These are phyloP conservation scores for Staphylotrichum longicolle DNA, from an alignment of 495 filamentous ascomycete species.

Conservation along the genomic window DNA sequence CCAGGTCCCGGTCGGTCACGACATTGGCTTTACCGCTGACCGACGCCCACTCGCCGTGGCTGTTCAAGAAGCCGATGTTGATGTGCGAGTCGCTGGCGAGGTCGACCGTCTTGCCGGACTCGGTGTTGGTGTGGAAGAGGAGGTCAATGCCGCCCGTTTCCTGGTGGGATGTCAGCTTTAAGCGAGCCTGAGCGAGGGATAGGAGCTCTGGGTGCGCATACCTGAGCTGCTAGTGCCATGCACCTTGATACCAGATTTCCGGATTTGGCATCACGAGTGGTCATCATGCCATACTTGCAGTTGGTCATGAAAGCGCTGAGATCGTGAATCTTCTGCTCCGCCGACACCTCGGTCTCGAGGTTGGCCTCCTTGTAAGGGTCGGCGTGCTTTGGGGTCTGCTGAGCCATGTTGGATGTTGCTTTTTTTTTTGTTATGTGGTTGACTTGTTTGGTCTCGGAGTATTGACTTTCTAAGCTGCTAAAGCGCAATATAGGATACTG, in stretches of 20 bases:
- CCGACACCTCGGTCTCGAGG: constrained; percentile 54
- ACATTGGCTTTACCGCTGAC: constrained; percentile 70
- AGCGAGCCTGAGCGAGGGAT: background rate
- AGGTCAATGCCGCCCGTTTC: constrained; percentile 79
- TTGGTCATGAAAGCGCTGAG: constrained; percentile 63
- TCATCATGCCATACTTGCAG: constrained; percentile 79
- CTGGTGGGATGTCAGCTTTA: constrained; percentile 39
- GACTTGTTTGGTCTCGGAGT: background rate
- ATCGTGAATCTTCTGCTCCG: constrained; percentile 78
- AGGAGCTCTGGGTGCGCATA: constrained; percentile 34
- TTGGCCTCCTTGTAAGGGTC: constrained; percentile 85
- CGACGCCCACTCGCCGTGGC: constrained; percentile 70
- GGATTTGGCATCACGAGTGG: constrained; percentile 56
- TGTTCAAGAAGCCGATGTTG: constrained; percentile 84
- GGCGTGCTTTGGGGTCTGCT: constrained; percentile 45
- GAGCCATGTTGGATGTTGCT: constrained; percentile 19
- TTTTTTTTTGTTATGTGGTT: background rate
- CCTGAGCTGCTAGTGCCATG: constrained; percentile 87
- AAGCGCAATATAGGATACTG: too few relatives aligned
- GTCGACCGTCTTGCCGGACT: constrained; percentile 88
- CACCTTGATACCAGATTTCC: constrained; percentile 72
- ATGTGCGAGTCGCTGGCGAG: constrained; percentile 69
- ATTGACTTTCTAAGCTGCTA: background rate
- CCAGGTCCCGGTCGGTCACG: constrained; percentile 61
- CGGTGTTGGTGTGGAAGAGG: constrained; percentile 91